Conservation (phyloP, 495 filamentous ascomycete genomes). For the Aspergillus diversus region DNA sequence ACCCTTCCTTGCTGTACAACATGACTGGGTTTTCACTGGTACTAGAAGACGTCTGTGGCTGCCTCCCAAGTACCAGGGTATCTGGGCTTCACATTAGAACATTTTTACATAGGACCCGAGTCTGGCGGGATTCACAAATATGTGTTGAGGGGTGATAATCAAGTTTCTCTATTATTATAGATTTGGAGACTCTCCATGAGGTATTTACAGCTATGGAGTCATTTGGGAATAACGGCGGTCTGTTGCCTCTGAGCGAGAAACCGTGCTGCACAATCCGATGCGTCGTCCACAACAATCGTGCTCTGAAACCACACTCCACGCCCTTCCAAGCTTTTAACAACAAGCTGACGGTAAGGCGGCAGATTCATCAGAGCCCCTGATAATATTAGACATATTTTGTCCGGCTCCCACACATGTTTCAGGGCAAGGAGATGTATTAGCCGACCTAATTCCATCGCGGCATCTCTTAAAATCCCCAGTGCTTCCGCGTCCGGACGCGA, state of each 20-base stretch:
- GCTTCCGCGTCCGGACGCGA: neutral
- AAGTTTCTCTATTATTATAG: too few species aligned
- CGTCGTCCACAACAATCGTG: slow-evolving; percentile 1
- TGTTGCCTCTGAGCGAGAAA: slow-evolving; percentile 1
- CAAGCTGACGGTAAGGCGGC: neutral
- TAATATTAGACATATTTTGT: neutral
- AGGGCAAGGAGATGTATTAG: neutral
- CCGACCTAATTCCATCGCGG: neutral
- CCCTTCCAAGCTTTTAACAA: neutral
- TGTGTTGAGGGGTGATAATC: too few species aligned
- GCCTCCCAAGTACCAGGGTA: too few species aligned
- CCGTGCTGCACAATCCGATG: neutral
- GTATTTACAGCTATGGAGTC: too few species aligned
- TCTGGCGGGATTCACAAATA: too few species aligned
- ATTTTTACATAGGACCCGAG: too few species aligned
- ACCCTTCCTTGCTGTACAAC: too few species aligned
- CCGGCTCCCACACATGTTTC: neutral
- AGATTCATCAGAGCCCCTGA: neutral
- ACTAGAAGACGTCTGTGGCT: too few species aligned
- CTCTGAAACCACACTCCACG: neutral
- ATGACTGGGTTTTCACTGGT: too few species aligned
- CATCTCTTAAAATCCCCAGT: neutral
- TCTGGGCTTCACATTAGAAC: too few species aligned
- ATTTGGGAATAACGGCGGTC: too few species aligned
- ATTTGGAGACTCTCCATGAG: too few species aligned